Conservation (phyloP, 352 stramenopile genomes). For the Pythium aristosporum region DNA sequence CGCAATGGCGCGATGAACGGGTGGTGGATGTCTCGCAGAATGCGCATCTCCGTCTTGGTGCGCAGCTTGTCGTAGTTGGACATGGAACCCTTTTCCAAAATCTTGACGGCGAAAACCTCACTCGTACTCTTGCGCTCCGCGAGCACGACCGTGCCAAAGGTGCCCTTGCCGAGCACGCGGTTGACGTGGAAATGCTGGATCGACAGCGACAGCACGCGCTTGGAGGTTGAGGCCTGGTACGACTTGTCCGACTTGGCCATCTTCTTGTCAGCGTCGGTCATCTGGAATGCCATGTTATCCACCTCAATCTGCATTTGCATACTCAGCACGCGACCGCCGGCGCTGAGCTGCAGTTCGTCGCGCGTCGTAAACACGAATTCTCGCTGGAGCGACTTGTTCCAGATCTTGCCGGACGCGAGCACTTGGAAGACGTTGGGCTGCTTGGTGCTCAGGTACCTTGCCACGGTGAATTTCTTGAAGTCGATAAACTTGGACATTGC, state of each 20-base stretch:
- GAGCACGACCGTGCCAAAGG: constrained; percentile 92
- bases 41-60: constrained; percentile 91
- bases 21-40: constrained; percentile 89
- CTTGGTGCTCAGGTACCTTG: constrained; percentile 76
- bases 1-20: constrained; percentile 92
- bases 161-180: constrained; percentile 93
- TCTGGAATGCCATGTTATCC: constrained; percentile 74
- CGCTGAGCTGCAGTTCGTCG: constrained; percentile 75
- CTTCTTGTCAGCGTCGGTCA: constrained; percentile 74
- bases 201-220: constrained; percentile 80
- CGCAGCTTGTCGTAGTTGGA: constrained; percentile 92
- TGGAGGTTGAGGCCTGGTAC: constrained; percentile 75
- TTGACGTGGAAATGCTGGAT: constrained; percentile 95
- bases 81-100: constrained; percentile 91
- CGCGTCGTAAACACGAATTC: constrained; percentile 84
- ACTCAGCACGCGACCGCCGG: constrained; percentile 70
- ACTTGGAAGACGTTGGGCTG: constrained; percentile 81
- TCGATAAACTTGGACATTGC: constrained; percentile 71
- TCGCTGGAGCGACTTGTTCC: constrained; percentile 75
- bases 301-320: constrained; percentile 87
- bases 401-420: constrained; percentile 70
- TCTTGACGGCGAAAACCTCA: constrained; percentile 92
- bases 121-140: constrained; percentile 82
- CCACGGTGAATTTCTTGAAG: constrained; percentile 71
- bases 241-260: constrained; percentile 57